phyloP scores from a whole-genome alignment of 169 alveolate species.

The Theileria annulata region DNA sequence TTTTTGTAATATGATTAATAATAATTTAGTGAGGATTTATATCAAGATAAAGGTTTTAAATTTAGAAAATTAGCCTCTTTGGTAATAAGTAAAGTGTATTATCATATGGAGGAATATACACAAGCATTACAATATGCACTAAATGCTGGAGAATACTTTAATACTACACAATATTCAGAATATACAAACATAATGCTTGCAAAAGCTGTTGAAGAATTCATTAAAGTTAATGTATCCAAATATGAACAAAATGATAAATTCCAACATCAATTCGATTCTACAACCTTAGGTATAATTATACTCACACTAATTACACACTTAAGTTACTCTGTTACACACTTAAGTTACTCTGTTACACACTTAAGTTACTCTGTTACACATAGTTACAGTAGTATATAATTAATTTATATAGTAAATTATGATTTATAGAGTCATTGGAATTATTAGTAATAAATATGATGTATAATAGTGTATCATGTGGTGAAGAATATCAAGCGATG shows the following conservation, averaged over 20 bases:
- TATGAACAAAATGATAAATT: conserved; percentile 2
- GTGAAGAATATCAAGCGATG: conserved; percentile 87
- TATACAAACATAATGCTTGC: conserved; percentile 77
- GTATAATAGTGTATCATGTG: conserved; percentile 81
- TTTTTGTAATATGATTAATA: conserved; percentile 3
- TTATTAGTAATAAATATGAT: conserved; percentile 86
- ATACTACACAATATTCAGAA: conserved; percentile 75
- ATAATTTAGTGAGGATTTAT: conserved; percentile 44
- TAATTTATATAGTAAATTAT: conserved; percentile 58
- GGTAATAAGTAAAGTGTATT: conserved; percentile 92
- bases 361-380: conserved; percentile 22
- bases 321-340: too few species aligned
- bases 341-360: not conserved
- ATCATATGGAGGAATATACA: conserved; percentile 91
- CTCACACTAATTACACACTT: too few species aligned
- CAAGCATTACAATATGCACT: conserved; percentile 92
- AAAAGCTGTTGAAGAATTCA: conserved; percentile 74
- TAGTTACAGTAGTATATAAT: too few species aligned
- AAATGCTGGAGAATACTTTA: conserved; percentile 89
- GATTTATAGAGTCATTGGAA: conserved; percentile 73
- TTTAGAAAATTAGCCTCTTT: conserved; percentile 89
- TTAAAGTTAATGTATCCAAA: conserved; percentile 18
- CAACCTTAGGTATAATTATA: conserved; percentile 14
- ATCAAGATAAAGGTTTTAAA: conserved; percentile 76
- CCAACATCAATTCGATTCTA: not conserved